These are phyloP conservation scores for Vigna radiata DNA, from an alignment of 306 rosid genomes.

Conservation along the genomic window DNA sequence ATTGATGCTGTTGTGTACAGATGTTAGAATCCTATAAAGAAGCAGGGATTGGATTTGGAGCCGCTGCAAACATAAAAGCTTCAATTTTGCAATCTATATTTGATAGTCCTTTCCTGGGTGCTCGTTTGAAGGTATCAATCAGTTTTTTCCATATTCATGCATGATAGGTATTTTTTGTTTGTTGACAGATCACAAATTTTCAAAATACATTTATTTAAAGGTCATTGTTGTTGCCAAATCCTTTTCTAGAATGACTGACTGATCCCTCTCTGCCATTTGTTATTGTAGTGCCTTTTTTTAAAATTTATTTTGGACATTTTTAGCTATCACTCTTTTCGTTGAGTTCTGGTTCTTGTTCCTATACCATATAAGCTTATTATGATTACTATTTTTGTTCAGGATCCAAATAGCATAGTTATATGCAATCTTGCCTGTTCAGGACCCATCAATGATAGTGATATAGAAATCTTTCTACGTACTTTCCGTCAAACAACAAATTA, in stretches of 20 bases:
- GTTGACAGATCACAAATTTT: background rate
- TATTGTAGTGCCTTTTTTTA: conserved; percentile 15
- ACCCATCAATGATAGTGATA: conserved; percentile 53
- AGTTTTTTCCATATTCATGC: conserved; percentile 33
- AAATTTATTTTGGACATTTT: conserved; percentile 28
- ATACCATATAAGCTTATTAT: conserved; percentile 21
- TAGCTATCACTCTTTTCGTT: conserved; percentile 25
- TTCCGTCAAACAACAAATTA: conserved; percentile 76
- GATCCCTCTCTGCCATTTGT: conserved; percentile 28
- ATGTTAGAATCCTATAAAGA: conserved; percentile 70
- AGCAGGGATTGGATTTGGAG: conserved; percentile 93
- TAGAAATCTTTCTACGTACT: conserved; percentile 55
- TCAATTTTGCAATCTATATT: conserved; percentile 73
- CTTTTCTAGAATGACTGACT: conserved; percentile 23
- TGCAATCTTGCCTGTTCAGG: conserved; percentile 76
- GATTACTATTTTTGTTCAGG: conserved; percentile 53
- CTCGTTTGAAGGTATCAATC: conserved; percentile 72
- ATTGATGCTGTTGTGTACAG: conserved; percentile 59
- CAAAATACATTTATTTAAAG: conserved; percentile 27
- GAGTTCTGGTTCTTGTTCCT: conserved; percentile 32
- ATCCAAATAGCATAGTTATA: conserved; percentile 67
- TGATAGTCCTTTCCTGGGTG: conserved; percentile 89
- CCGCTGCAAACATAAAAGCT: conserved; percentile 72
- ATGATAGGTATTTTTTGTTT: conserved; percentile 35
- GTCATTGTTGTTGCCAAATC: conserved; percentile 4